These are phyloP conservation scores for Dendrobium catenatum DNA, from an alignment of 106 monocot genomes.

Conservation along the genomic window DNA sequence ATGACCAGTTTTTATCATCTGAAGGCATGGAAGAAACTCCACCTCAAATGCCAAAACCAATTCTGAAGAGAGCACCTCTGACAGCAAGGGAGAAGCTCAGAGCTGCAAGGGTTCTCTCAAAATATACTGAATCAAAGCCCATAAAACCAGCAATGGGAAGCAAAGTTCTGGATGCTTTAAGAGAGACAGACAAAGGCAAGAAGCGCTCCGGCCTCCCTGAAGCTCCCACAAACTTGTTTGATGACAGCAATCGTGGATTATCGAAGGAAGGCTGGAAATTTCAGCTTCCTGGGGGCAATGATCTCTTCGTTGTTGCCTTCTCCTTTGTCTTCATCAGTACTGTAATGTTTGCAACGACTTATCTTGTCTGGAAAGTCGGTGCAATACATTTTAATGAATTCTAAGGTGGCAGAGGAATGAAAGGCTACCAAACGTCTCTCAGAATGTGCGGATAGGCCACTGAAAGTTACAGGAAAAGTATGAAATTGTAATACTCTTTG, in stretches of 20 bases:
- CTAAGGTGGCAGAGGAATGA: slow-evolving; percentile 6
- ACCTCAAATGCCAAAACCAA: slow-evolving; percentile 2
- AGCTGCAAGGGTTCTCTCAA: slow-evolving; percentile 69
- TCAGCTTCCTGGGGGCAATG: slow-evolving; percentile 44
- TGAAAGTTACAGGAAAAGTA: background rate
- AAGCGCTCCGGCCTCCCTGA: slow-evolving; percentile 60
- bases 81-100: slow-evolving; percentile 80
- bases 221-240: slow-evolving; percentile 65
- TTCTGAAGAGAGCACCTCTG: slow-evolving; percentile 35
- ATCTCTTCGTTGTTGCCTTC: slow-evolving; percentile 44
- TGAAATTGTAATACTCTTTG: background rate
- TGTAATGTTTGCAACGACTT: slow-evolving; percentile 75
- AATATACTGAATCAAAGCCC: slow-evolving; percentile 46
- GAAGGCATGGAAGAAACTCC: background rate
- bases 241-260: slow-evolving; percentile 72
- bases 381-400: slow-evolving; percentile 90
- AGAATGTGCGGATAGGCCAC: too few relatives aligned
- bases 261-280: slow-evolving; percentile 49
- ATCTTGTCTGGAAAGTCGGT: slow-evolving; percentile 79
- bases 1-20: too few relatives aligned
- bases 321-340: slow-evolving; percentile 78
- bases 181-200: slow-evolving; percentile 36
- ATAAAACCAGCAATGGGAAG: slow-evolving; percentile 40
- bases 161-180: slow-evolving; percentile 51
- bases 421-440: too few relatives aligned